A percentile compares a stretch with the other conserved stretches of the same genome.
These are phyloP conservation scores for Podosphaera xanthii DNA, from an alignment of 2,329 filamentous ascomycete species.

Conservation along the genomic window DNA sequence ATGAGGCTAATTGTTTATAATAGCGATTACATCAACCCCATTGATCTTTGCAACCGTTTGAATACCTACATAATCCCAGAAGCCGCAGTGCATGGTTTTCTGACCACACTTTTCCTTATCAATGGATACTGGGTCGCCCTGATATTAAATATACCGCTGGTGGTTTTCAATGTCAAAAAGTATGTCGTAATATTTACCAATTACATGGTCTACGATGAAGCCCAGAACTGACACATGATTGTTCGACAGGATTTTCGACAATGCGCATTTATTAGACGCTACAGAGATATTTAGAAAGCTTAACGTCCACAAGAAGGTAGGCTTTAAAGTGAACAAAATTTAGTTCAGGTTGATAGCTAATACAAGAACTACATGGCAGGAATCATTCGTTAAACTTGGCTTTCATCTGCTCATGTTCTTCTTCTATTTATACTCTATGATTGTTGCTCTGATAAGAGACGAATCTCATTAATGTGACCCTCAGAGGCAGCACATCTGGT, in stretches of 20 bases:
- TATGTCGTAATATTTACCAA: slow-evolving; percentile 26
- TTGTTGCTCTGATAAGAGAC: slow-evolving; percentile 59
- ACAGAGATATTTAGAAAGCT: slow-evolving; percentile 99
- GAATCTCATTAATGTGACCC: slow-evolving; percentile 49
- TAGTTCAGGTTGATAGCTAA: background rate
- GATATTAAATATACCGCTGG: slow-evolving; percentile 71
- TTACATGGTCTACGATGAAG: background rate
- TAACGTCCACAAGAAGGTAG: slow-evolving; percentile 95
- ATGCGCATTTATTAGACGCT: slow-evolving; percentile 87
- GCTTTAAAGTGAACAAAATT: slow-evolving; percentile 1
- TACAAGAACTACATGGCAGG: slow-evolving; percentile 26
- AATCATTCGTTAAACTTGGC: slow-evolving; percentile 96
- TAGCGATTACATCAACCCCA: slow-evolving; percentile 99
- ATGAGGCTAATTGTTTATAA: slow-evolving; percentile 13
- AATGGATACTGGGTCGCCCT: slow-evolving; percentile 97
- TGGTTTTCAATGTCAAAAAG: slow-evolving; percentile 96
- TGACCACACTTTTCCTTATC: slow-evolving; percentile 89
- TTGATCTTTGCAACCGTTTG: slow-evolving; percentile 98
- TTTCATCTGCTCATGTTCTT: slow-evolving; percentile 99
- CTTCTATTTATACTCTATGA: slow-evolving; percentile 79
- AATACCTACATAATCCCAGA: slow-evolving; percentile 99
- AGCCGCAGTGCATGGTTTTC: slow-evolving; percentile 85
- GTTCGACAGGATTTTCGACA: slow-evolving; percentile 62
- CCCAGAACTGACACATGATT: background rate
- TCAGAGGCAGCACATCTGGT: slow-evolving; percentile 6